Conservation (phyloP, 495 filamentous ascomycete genomes). For the Glutinoglossum americanum region DNA sequence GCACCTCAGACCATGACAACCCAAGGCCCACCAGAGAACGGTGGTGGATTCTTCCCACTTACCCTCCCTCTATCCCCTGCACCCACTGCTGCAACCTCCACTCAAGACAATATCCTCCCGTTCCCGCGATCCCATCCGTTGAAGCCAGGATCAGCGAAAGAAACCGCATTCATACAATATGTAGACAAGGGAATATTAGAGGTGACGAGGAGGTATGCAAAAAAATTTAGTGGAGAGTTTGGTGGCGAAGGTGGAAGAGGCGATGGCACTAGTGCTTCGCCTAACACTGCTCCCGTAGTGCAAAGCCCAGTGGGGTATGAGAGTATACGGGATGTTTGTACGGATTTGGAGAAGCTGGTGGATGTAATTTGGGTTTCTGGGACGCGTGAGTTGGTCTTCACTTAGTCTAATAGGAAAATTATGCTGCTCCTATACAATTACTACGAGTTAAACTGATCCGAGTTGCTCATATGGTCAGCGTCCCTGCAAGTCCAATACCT, state of each 20-base stretch:
- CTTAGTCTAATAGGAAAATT: not conserved
- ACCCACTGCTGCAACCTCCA: constrained; percentile 26
- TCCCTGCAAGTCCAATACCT: constrained; percentile 67
- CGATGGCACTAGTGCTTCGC: not conserved
- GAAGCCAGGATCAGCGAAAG: constrained; percentile 49
- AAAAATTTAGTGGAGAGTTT: constrained; percentile 33
- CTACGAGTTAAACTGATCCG: not conserved
- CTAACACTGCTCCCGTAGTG: not conserved
- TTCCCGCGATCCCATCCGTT: constrained; percentile 42
- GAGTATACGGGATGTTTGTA: constrained; percentile 41
- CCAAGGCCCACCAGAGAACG: not conserved
- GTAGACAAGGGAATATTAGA: constrained; percentile 38
- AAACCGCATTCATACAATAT: constrained; percentile 50
- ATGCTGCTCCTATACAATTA: not conserved
- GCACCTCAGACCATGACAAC: not conserved
- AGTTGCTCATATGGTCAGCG: constrained; percentile 25
- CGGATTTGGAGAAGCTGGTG: constrained; percentile 46
- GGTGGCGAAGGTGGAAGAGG: not conserved
- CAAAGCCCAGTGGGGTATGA: constrained; percentile 29
- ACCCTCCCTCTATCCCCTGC: constrained; percentile 31
- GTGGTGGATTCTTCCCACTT: constrained; percentile 27
- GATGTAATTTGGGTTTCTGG: constrained; percentile 67
- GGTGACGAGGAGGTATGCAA: constrained; percentile 49
- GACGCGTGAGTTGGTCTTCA: constrained; percentile 37
- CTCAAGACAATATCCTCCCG: constrained; percentile 27